Evolutionary conservation across 768 basidiomycete genomes (phyloP).

Genomic region (Macrolepiota fuliginosa): DNA sequence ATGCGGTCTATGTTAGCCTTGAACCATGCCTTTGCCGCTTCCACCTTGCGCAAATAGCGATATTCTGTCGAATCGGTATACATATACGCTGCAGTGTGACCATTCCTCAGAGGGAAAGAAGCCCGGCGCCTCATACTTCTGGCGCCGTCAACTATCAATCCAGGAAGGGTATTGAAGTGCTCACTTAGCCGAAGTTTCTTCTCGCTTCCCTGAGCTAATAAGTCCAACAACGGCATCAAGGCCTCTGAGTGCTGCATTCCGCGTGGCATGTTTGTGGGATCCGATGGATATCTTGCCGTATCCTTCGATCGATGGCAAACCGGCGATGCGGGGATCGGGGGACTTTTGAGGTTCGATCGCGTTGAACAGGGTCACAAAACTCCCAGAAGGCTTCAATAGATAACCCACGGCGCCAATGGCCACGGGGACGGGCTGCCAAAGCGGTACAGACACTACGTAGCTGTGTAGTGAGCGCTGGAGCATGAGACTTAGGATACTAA

Average conservation of each 20-base stretch:
- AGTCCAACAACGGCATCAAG: conserved; percentile 46
- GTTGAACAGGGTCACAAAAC: conserved; percentile 77
- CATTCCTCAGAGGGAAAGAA: conserved; percentile 56
- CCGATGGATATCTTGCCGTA: conserved; percentile 58
- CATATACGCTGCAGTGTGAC: conserved; percentile 65
- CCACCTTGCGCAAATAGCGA: conserved; percentile 59
- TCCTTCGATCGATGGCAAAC: conserved; percentile 58
- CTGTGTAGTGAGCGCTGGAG: background rate
- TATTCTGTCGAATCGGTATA: conserved; percentile 71
- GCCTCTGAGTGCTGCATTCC: conserved; percentile 50
- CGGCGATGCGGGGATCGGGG: conserved; percentile 36
- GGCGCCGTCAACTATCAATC: background rate
- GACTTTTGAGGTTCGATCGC: conserved; percentile 52
- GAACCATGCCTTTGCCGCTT: conserved; percentile 73
- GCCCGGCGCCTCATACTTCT: conserved; percentile 51
- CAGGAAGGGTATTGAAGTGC: conserved; percentile 12
- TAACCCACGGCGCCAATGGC: conserved; percentile 79
- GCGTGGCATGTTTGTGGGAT: conserved; percentile 52
- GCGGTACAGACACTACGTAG: conserved; percentile 54
- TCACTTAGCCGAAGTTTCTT: conserved; percentile 25
- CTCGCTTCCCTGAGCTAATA: conserved; percentile 36
- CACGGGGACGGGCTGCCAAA: conserved; percentile 70
- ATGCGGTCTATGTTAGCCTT: conserved; percentile 64
- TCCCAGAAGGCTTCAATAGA: conserved; percentile 60
- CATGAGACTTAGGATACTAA: background rate